A percentile compares a stretch with the other conserved stretches of the same genome.
These are phyloP conservation scores for Didymella sp. DNA, from an alignment of 2,329 filamentous ascomycete species.

Conservation along the genomic window DNA sequence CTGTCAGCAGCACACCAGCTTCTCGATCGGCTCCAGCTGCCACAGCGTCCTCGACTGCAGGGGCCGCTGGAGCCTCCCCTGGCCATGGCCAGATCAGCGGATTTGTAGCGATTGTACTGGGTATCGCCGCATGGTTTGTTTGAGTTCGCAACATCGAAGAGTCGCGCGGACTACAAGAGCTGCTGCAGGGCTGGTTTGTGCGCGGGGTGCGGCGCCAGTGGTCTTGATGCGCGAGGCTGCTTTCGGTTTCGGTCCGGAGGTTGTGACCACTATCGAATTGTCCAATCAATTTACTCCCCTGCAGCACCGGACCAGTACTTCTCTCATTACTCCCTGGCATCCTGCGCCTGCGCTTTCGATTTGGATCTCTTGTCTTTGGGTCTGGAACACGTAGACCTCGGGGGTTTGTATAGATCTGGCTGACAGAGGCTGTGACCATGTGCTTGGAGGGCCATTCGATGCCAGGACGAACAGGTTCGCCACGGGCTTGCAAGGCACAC, in stretches of 20 bases:
- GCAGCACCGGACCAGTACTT: background rate
- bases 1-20: background rate
- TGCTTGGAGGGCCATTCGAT: background rate
- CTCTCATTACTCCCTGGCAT: background rate
- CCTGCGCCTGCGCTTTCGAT: background rate
- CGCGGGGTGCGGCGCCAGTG: background rate
- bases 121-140: slow-evolving; percentile 18
- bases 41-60: background rate
- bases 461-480: background rate
- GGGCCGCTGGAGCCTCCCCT: background rate
- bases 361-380: background rate
- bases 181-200: background rate
- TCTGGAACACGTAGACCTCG: background rate
- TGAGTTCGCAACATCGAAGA: background rate
- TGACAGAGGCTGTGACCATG: background rate
- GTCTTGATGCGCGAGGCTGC: background rate
- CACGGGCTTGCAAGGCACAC: background rate
- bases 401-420: background rate
- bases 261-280: background rate
- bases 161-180: no score
- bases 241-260: background rate
- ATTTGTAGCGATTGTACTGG: slow-evolving; percentile 10
- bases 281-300: background rate
- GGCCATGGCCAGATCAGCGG: slow-evolving; percentile 2
- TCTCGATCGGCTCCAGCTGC: background rate